Evolutionary conservation across 495 filamentous ascomycete species (phyloP).

Genomic region (Lichenothelia convexa): DNA sequence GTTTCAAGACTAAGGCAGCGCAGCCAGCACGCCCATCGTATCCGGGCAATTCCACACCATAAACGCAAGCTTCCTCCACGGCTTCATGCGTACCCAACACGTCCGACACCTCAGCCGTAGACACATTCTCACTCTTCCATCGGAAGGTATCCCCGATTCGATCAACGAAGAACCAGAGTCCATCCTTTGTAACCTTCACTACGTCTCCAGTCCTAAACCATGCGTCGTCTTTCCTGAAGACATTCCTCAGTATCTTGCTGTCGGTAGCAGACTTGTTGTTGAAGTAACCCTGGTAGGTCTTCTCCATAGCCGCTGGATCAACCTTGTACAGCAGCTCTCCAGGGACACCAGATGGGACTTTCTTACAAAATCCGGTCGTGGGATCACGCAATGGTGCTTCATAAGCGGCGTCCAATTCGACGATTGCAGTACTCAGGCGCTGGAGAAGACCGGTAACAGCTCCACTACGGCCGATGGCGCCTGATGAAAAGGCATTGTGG

Average conservation of each 20-base stretch:
- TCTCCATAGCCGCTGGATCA: too few relatives aligned
- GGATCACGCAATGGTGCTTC: constrained; percentile 20
- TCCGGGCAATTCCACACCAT: constrained; percentile 63
- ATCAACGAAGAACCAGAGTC: constrained; percentile 70
- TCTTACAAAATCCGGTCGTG: constrained; percentile 11
- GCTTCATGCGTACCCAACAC: constrained; percentile 47
- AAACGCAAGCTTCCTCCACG: constrained; percentile 70
- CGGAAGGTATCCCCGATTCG: constrained; percentile 26
- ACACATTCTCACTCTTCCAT: constrained; percentile 38
- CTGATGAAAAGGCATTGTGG: constrained; percentile 31
- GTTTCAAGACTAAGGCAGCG: constrained; percentile 31
- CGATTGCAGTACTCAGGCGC: too few relatives aligned
- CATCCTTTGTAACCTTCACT: constrained; percentile 49
- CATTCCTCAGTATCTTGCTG: constrained; percentile 61
- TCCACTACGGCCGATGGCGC: neutral
- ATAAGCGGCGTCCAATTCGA: constrained; percentile 18
- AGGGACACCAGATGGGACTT: constrained; percentile 36
- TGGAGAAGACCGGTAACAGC: neutral
- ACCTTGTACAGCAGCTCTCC: constrained; percentile 59
- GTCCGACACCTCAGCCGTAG: constrained; percentile 65
- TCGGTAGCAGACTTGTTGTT: constrained; percentile 56
- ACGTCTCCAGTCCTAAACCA: constrained; percentile 82
- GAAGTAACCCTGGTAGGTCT: constrained; percentile 88
- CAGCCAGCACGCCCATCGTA: constrained; percentile 83
- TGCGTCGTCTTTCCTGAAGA: constrained; percentile 63